These are phyloP conservation scores for Colletotrichum kahawae DNA, from an alignment of 2,329 filamentous ascomycete species.

Conservation along the genomic window DNA sequence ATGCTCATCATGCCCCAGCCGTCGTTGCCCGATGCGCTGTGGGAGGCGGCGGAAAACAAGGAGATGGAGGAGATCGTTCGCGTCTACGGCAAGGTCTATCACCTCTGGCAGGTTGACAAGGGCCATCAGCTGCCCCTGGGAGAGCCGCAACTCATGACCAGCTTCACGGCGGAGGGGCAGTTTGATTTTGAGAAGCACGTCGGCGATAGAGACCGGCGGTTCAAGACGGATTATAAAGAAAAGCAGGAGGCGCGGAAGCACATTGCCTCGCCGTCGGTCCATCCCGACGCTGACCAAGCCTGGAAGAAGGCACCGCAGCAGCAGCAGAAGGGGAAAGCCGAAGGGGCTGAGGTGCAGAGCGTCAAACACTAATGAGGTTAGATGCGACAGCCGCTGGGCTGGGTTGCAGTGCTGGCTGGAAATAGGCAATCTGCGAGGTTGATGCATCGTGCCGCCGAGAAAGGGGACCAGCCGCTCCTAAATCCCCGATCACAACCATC, in stretches of 20 bases:
- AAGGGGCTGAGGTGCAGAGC: not conserved
- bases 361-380: slow-evolving; percentile 8
- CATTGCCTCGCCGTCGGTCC: slow-evolving; percentile 45
- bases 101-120: slow-evolving; percentile 84
- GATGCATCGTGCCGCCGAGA: not conserved
- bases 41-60: slow-evolving; percentile 77
- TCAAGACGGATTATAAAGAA: slow-evolving; percentile 48
- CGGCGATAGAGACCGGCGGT: slow-evolving; percentile 48
- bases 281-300: slow-evolving; percentile 33
- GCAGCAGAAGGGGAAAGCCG: not conserved
- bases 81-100: slow-evolving; percentile 84
- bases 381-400: not conserved
- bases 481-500: not conserved
- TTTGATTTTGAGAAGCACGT: slow-evolving; percentile 50
- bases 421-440: not conserved
- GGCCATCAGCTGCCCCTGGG: slow-evolving; percentile 65
- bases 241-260: slow-evolving; percentile 50
- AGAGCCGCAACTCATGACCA: slow-evolving; percentile 59
- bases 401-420: not conserved
- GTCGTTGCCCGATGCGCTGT: slow-evolving; percentile 61
- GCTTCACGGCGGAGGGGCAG: slow-evolving; percentile 54
- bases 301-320: slow-evolving; percentile 8
- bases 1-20: slow-evolving; percentile 81
- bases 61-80: slow-evolving; percentile 81
- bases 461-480: not conserved